Evolutionary conservation across 768 basidiomycete genomes (phyloP).

Genomic region (Megacollybia marginata): DNA sequence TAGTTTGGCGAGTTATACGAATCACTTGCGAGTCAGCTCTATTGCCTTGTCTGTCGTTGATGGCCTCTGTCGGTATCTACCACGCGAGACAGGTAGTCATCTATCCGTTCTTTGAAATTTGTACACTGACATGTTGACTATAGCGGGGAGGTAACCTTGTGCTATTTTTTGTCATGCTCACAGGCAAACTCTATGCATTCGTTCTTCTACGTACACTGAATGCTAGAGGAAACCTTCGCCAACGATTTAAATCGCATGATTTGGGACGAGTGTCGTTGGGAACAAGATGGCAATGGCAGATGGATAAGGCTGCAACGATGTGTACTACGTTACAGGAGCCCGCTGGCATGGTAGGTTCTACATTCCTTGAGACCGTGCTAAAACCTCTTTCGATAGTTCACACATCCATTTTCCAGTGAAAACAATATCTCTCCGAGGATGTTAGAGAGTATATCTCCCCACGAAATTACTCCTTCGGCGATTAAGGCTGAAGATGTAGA

Average conservation of each 20-base stretch:
- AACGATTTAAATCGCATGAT: conserved; percentile 2
- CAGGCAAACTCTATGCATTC: conserved; percentile 39
- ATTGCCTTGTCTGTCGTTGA: conserved; percentile 25
- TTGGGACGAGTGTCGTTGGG: conserved; percentile 2
- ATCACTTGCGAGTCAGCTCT: conserved; percentile 25
- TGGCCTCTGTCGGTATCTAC: conserved; percentile 21
- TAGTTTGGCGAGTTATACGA: conserved; percentile 22
- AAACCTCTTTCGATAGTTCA: background rate
- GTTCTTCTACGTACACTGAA: conserved; percentile 30
- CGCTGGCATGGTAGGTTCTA: too few species aligned
- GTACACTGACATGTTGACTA: background rate
- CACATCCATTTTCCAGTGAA: background rate
- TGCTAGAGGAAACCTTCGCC: background rate
- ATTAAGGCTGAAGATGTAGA: background rate
- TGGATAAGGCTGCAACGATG: background rate
- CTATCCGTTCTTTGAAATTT: background rate
- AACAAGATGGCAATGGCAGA: background rate
- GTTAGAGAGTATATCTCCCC: background rate
- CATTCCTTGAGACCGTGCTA: too few species aligned
- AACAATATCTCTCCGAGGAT: background rate
- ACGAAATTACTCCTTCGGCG: background rate
- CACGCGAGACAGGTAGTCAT: conserved; percentile 21
- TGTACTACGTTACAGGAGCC: too few species aligned
- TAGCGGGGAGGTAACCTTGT: conserved; percentile 32
- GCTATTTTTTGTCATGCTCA: conserved; percentile 40